Evolutionary conservation across 116 monocot genomes (phyloP).

Genomic region (Cymodocea nodosa): DNA sequence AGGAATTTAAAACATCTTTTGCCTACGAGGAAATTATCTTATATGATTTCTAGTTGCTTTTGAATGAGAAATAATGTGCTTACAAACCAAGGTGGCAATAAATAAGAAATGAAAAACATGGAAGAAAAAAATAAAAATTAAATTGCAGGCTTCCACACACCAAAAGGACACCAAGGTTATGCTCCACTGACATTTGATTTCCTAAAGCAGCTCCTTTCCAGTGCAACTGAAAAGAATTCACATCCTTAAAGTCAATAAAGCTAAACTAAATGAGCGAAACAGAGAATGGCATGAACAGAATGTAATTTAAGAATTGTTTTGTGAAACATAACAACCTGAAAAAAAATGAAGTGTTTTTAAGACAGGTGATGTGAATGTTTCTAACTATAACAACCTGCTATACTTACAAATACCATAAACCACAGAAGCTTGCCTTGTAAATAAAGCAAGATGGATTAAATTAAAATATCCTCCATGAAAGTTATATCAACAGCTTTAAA

Average conservation of each 20-base stretch:
- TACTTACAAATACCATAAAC: too few relatives aligned
- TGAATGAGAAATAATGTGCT: background rate
- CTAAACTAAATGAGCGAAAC: background rate
- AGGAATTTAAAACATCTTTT: too few relatives aligned
- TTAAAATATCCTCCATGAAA: too few relatives aligned
- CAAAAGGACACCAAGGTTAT: slow-evolving; percentile 88
- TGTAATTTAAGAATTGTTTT: background rate
- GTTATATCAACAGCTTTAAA: too few relatives aligned
- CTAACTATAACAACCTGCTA: too few relatives aligned
- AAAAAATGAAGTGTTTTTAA: too few relatives aligned
- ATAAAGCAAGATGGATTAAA: too few relatives aligned
- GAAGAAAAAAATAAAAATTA: background rate
- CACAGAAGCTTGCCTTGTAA: too few relatives aligned
- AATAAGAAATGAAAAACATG: background rate
- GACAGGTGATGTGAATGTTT: too few relatives aligned
- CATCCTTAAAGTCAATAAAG: background rate
- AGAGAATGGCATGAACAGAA: background rate
- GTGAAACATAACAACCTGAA: background rate
- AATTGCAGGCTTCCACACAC: slow-evolving; percentile 23
- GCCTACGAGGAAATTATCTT: too few relatives aligned
- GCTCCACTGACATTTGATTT: slow-evolving; percentile 26
- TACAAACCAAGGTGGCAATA: background rate
- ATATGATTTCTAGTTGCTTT: too few relatives aligned
- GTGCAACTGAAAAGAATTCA: slow-evolving; percentile 30
- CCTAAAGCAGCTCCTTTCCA: slow-evolving; percentile 38